Conservation (phyloP, 2,329 filamentous ascomycete genomes). For the Sporothrix pseudoabietina region DNA sequence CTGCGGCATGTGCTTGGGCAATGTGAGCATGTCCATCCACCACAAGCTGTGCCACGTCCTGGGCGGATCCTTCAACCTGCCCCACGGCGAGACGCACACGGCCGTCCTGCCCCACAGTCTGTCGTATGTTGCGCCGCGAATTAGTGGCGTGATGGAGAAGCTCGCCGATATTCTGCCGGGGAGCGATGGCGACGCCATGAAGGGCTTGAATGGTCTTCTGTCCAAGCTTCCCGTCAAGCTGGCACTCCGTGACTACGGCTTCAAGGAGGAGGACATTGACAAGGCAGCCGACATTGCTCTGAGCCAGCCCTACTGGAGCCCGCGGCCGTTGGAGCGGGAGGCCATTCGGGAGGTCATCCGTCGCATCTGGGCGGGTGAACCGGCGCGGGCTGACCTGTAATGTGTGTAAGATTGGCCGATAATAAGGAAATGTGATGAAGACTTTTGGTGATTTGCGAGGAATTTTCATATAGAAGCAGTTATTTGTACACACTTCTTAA, state of each 20-base stretch:
- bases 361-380: conserved; percentile 59
- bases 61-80: conserved; percentile 64
- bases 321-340: conserved; percentile 53
- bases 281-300: conserved; percentile 59
- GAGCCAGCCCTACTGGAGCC: conserved; percentile 61
- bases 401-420: background rate
- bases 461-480: too few relatives aligned
- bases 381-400: conserved; percentile 51
- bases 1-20: conserved; percentile 62
- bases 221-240: conserved; percentile 55
- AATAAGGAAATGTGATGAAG: background rate
- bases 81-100: conserved; percentile 67
- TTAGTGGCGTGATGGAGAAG: conserved; percentile 55
- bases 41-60: conserved; percentile 69
- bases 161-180: conserved; percentile 58
- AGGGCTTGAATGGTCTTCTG: conserved; percentile 59
- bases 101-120: conserved; percentile 64
- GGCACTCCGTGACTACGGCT: conserved; percentile 55
- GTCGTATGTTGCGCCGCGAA: conserved; percentile 61
- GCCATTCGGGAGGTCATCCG: conserved; percentile 58
- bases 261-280: conserved; percentile 60
- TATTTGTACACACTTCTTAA: too few relatives aligned
- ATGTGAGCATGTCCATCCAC: conserved; percentile 64
- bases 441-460: too few relatives aligned
- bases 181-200: conserved; percentile 60